Evolutionary conservation across 768 basidiomycete genomes (phyloP).

Genomic region (Neoboletus magnificus): DNA sequence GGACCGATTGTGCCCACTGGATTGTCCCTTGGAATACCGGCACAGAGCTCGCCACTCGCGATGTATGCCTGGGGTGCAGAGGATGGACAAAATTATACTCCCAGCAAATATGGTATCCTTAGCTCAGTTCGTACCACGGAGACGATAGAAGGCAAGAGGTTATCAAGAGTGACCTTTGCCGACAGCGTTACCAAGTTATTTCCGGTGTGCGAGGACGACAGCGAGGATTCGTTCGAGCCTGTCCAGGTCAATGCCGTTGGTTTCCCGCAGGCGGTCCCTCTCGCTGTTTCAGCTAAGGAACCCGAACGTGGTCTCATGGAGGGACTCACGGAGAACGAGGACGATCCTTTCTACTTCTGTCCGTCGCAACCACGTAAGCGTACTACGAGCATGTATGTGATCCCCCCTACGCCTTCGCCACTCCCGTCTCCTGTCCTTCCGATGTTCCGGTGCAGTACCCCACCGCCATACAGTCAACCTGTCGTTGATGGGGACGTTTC

Average conservation of each 20-base stretch:
- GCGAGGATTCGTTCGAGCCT: slow-evolving; percentile 33
- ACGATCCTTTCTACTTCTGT: slow-evolving; percentile 25
- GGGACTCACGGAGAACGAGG: slow-evolving; percentile 12
- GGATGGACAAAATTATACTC: slow-evolving; percentile 30
- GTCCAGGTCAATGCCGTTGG: slow-evolving; percentile 12
- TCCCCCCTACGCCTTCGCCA: slow-evolving; percentile 2
- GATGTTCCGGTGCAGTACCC: slow-evolving; percentile 24
- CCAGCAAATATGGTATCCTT: slow-evolving; percentile 18
- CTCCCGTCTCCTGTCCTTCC: slow-evolving; percentile 14
- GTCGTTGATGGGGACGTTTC: slow-evolving; percentile 1
- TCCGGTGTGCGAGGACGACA: slow-evolving; percentile 31
- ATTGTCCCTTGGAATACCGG: slow-evolving; percentile 49
- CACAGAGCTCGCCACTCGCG: slow-evolving; percentile 50
- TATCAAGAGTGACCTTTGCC: slow-evolving; percentile 17
- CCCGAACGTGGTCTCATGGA: neutral
- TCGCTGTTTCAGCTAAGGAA: neutral
- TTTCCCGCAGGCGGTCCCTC: slow-evolving; percentile 19
- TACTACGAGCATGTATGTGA: slow-evolving; percentile 28
- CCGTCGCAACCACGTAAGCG: slow-evolving; percentile 25
- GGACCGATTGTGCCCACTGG: slow-evolving; percentile 32
- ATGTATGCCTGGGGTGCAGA: slow-evolving; percentile 37
- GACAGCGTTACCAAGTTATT: slow-evolving; percentile 23
- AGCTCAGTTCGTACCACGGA: slow-evolving; percentile 11
- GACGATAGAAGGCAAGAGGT: slow-evolving; percentile 12
- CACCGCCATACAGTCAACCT: slow-evolving; percentile 24